A percentile compares a stretch with the other conserved stretches of the same genome.
Evolutionary conservation across 2,329 filamentous ascomycete genomes (phyloP).

Genomic region (Aspergillus carbonarius): DNA sequence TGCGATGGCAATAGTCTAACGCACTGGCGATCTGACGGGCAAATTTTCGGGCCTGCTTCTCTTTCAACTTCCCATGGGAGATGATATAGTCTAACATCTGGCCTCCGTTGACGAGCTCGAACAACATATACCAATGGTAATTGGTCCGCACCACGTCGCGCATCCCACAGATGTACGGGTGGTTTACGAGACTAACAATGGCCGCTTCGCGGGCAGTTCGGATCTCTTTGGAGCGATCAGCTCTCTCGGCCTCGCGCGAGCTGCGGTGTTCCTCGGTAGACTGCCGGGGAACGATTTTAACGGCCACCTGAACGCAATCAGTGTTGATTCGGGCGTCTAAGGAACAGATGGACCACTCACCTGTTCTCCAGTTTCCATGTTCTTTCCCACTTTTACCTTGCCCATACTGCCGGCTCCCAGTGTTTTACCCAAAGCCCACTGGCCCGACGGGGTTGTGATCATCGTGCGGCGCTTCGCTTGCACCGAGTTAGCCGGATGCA

Average conservation of each 20-base stretch:
- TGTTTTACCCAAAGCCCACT: slow-evolving; percentile 94
- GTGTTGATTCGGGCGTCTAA: background rate
- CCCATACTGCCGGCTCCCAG: slow-evolving; percentile 98
- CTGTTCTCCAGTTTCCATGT: slow-evolving; percentile 87
- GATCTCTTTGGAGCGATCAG: slow-evolving; percentile 95
- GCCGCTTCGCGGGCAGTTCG: slow-evolving; percentile 92
- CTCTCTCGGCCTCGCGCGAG: slow-evolving; percentile 75
- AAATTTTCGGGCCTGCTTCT: slow-evolving; percentile 97
- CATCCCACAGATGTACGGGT: slow-evolving; percentile 95
- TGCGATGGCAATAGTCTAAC: slow-evolving; percentile 94
- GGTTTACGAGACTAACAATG: slow-evolving; percentile 89
- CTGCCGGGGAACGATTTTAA: slow-evolving; percentile 93
- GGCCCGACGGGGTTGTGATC: slow-evolving; percentile 84
- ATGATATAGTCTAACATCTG: slow-evolving; percentile 99
- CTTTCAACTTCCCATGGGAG: slow-evolving; percentile 93
- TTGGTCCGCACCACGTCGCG: slow-evolving; percentile 93
- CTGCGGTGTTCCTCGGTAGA: slow-evolving; percentile 79
- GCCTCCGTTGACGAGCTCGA: slow-evolving; percentile 97
- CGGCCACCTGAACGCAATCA: slow-evolving; percentile 66
- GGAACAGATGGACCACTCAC: slow-evolving; percentile 49
- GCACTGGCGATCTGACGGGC: slow-evolving; percentile 95
- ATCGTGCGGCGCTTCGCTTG: slow-evolving; percentile 66
- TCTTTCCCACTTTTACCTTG: slow-evolving; percentile 93
- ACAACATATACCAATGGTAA: slow-evolving; percentile 99
- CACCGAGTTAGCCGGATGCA: slow-evolving; percentile 33